phyloP scores from a whole-genome alignment of 441 rosid species.

The Brassica hybrid region DNA sequence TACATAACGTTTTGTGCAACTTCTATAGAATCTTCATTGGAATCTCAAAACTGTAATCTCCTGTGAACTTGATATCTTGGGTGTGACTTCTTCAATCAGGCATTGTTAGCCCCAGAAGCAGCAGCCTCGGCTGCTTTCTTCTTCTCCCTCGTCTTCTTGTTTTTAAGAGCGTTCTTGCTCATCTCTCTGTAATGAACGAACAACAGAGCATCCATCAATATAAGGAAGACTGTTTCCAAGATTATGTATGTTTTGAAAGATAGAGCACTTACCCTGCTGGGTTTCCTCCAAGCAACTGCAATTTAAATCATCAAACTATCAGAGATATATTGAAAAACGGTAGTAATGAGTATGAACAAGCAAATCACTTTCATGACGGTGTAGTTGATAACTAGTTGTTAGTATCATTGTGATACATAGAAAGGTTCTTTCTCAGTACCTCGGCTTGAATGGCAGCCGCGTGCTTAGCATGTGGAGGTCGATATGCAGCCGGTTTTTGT shows the following conservation, averaged over 20 bases:
- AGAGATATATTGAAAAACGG: constrained; percentile 31
- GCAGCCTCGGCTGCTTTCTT: constrained; percentile 73
- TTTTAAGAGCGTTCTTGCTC: constrained; percentile 88
- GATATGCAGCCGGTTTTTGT: constrained; percentile 89
- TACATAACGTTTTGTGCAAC: constrained; percentile 17
- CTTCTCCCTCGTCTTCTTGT: constrained; percentile 95
- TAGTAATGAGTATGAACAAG: not conserved
- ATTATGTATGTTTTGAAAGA: constrained; percentile 1
- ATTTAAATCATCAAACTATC: constrained; percentile 39
- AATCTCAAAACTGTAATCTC: constrained; percentile 33
- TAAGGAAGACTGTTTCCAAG: not conserved
- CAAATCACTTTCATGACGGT: not conserved
- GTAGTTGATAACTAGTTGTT: not conserved
- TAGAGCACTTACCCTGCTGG: constrained; percentile 62
- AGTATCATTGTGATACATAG: not conserved
- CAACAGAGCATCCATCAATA: constrained; percentile 5
- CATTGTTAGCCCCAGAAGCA: constrained; percentile 29
- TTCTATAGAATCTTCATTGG: not conserved
- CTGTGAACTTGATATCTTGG: not conserved
- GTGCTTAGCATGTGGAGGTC: constrained; percentile 91
- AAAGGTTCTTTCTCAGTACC: constrained; percentile 49
- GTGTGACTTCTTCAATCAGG: constrained; percentile 31
- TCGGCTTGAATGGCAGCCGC: constrained; percentile 83
- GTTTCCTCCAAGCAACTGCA: constrained; percentile 71
- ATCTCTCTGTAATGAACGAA: constrained; percentile 54